Base-by-base conservation (phyloP, 208 protist species). In the Hexamita inflata region DNA sequence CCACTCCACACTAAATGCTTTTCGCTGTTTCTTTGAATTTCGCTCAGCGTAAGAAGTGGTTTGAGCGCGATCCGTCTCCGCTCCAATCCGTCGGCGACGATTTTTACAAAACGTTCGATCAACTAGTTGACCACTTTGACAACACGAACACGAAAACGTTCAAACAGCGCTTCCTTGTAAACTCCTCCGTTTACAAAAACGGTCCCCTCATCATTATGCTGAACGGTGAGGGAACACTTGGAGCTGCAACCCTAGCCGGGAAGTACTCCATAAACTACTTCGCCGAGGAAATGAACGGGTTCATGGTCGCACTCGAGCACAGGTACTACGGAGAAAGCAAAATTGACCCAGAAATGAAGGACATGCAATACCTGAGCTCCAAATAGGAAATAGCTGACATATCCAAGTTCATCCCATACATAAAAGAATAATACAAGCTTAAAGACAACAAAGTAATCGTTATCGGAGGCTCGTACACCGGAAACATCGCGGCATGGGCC, bases 401-500 rank as follows among this genome's bases (percentile, higher is more conserved):
- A 4, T 65, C 76, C 41, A 11, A 60, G 1, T 76, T 79, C 39
- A 38, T 77, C 26, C 1, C 13, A 13, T 59, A 13, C 49, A 62
- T 78, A 30, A 66, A 78, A 2, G 34, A 42, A 0, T n/a, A n/a
- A n/a, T n/a, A n/a, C n/a, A 11, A 66, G 13, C 0, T 60, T 29
- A 13, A 73, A 7, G 28, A 0, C 0, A 28, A 0, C 2, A 57
- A 57, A 13, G 24, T 62, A 29, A 38, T 80, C 2, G 9, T 32
- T 34, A 30, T 76, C 49, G 77, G 77, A 53, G 77, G 77, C 1
- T 62, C 42, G 32, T 80, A 80, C 64, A 0, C 77, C 7, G 77
- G 77, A 0, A n/a, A 13, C 53, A 7, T 80, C 0, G 15, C 26
- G 13, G 28, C 67, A 38, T 76, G 29, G 28, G 53, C 76, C 15